Base-by-base conservation (phyloP, 306 rosid genomes). In the Lathyrus sativus region DNA sequence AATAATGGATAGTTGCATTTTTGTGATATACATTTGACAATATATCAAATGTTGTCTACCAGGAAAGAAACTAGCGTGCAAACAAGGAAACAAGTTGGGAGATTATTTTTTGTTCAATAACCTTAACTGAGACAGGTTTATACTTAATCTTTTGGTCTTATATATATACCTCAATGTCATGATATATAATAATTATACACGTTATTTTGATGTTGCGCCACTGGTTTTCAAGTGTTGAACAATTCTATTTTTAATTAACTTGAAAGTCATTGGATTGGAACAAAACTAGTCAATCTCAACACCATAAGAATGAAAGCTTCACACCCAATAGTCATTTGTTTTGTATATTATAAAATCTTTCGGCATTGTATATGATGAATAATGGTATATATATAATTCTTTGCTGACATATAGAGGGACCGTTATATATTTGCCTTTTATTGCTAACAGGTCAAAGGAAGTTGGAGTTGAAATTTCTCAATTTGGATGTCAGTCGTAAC, bases 211-310 rank as follows among this genome's bases (percentile, higher is more conserved):
- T 55, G 35, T 29, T 15, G 31, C 4, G 58, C 33, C 31, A 10
- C 9, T 67, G 69, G 69, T 68, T 60, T 60, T 19, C 66, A 31
- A 63, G 26, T 31, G 61, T 71, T 60, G 78, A 70, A 71, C 73
- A 65, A 77, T 82, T 82, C 78, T 26, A 77, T 78, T 82, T 82
- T 78, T 33, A 55, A 12, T 26, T 28, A 26, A 70, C 49, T 55
- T 66, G n/a, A 60, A 55, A 35, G 62, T 71, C 64, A 44, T 53
- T 65, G 82, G 65, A 44, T 53, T 70, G 82, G 65, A 70, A 56
- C 65, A 42, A 56, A 81, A 58, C 9, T 33, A 77, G 72, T 74
- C 85, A 81, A 77, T 15, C 67, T 62, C 11, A 54, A 44, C 33
- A 72, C 61, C 13, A 15, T 15, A 33, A 58, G 6, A 54, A 53